Percentiles rank a stretch among this genome's conserved stretches.
Conservation (phyloP, 495 filamentous ascomycete genomes). For the Wilcoxina mikolae region DNA sequence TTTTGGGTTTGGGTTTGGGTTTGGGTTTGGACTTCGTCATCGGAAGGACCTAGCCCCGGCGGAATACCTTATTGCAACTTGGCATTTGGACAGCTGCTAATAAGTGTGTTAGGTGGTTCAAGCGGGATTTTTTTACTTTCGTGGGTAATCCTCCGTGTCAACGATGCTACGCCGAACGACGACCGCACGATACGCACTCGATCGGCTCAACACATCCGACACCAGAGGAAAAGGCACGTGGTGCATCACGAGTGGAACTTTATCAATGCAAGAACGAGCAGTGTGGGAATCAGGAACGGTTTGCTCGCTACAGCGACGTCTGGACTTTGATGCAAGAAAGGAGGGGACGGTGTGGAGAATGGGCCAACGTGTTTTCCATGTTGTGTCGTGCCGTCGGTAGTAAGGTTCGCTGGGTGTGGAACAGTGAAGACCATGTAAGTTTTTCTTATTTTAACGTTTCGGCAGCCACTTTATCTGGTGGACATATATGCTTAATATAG, state of each 20-base stretch:
- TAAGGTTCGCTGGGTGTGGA: constrained; percentile 96
- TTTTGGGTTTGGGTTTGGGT: constrained; percentile 16
- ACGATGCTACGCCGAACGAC: constrained; percentile 43
- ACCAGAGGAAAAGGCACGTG: constrained; percentile 74
- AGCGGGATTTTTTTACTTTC: constrained; percentile 84
- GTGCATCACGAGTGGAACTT: constrained; percentile 73
- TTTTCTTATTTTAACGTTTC: no score
- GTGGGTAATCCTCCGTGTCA: constrained; percentile 88
- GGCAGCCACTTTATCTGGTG: no score
- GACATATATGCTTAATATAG: no score
- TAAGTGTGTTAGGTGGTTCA: constrained; percentile 65
- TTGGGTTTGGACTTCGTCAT: neutral
- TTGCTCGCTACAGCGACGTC: constrained; percentile 89
- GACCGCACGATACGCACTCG: constrained; percentile 50
- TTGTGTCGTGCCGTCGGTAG: constrained; percentile 82
- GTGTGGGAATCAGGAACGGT: constrained; percentile 70
- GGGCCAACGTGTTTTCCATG: constrained; percentile 99
- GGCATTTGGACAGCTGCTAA: constrained; percentile 5
- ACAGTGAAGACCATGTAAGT: constrained; percentile 66
- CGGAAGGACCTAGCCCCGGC: no score
- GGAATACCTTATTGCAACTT: neutral
- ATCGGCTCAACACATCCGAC: constrained; percentile 69
- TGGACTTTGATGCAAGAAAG: constrained; percentile 80
- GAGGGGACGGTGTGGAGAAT: constrained; percentile 79
- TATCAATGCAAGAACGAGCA: constrained; percentile 61